Conservation (phyloP, 208 protist genomes). For the Leishmania lainsoni region DNA sequence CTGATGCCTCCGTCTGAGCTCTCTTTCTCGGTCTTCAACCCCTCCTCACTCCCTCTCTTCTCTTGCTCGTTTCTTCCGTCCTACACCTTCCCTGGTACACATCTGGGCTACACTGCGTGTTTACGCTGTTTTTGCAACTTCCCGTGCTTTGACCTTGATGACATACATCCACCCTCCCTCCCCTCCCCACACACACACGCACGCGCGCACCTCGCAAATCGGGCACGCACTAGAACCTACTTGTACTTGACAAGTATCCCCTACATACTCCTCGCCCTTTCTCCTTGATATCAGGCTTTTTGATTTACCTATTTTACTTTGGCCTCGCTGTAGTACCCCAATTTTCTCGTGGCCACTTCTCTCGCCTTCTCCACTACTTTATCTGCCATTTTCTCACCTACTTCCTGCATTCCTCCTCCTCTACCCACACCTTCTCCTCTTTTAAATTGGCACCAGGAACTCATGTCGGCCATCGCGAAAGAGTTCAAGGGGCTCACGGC, state of each 20-base stretch:
- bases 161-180: background rate
- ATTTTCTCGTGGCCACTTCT: no score
- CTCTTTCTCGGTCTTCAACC: background rate
- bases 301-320: background rate
- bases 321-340: no score
- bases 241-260: background rate
- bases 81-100: background rate
- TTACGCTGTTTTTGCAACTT: background rate
- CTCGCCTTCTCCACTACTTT: background rate
- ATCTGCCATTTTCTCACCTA: background rate
- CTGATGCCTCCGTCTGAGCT: background rate
- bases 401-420: background rate
- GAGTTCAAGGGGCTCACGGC: constrained; percentile 52
- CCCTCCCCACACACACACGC: background rate
- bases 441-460: background rate
- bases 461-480: constrained; percentile 32
- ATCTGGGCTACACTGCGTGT: background rate
- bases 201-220: background rate
- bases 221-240: background rate
- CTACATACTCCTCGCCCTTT: background rate
- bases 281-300: background rate
- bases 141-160: background rate
- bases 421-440: no score
- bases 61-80: background rate
- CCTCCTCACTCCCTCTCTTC: no score